Evolutionary conservation across 768 basidiomycete species (phyloP), one percentile per base, ranked within the genome.

Genomic region (Dentipellis fragilis): DNA sequence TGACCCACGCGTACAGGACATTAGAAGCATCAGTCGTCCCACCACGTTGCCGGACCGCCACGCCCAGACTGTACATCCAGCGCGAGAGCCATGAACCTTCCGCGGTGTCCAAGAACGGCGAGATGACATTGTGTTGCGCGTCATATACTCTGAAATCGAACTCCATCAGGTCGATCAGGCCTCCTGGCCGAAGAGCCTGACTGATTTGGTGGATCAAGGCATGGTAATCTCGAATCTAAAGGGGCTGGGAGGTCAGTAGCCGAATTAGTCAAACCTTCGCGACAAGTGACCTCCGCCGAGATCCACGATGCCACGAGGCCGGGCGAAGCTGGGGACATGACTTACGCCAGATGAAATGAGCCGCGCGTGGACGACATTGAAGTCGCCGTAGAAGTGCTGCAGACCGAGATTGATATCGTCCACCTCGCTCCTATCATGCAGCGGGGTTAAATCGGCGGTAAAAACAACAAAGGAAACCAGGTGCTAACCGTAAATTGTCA

Each of bases 331-430:
- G 16, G n/a, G n/a, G 38, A 49, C 40, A 35, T 17, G 29, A 72
- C 85, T 65, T 63, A 89, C 88, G 38, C 89, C 89, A 21, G 85
- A 80, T 3, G 83, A 76, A 56, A 90, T 77, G 39, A 89, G 76
- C 21, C 84, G 81, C 35, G 80, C 78, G 63, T 89, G 87, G 0
- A 85, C 85, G 14, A 85, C 83, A 62, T 90, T 78, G 69, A 89
- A 90, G 57, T 83, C 78, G 10, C 83, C 83, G 63, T 85, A 87
- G 66, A 83, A 89, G 69, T 91, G 89, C 61, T 89, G 86, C 21
- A 91, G 71, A 2, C 89, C 88, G 16, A 89, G 79, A 69, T 91
- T 91, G 65, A 90, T 82, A 65, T 91, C 89, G 65, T 90, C 89
- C 8, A 89, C 78, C 67, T 91, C 88, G 63, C 84, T 87, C 73